A percentile compares a stretch with the other conserved stretches of the same genome.
Conservation (phyloP, 257 asterid genomes). For the Gentiana macrophylla region DNA sequence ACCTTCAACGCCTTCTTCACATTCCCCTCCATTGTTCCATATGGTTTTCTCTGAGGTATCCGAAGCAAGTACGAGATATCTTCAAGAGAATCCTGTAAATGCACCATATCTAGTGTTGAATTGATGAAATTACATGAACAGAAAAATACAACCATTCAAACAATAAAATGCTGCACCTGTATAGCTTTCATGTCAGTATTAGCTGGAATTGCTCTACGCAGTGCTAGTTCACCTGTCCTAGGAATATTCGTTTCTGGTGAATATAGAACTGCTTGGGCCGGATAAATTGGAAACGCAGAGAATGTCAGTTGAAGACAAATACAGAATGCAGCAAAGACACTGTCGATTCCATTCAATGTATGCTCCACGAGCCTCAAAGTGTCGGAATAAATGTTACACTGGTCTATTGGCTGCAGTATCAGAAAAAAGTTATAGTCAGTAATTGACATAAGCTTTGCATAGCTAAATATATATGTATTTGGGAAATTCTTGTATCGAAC, state of each 20-base stretch:
- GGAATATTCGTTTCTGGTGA: conserved; percentile 96
- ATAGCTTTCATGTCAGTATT: conserved; percentile 88
- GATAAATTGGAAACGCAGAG: conserved; percentile 44
- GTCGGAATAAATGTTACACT: conserved; percentile 13
- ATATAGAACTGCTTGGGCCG: conserved; percentile 89
- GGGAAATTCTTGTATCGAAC: too few relatives aligned
- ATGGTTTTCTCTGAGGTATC: conserved; percentile 96
- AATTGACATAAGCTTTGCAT: conserved; percentile 4
- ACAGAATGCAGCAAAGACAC: conserved; percentile 35
- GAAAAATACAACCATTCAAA: background rate
- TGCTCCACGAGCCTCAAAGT: conserved; percentile 24
- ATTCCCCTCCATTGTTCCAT: conserved; percentile 96
- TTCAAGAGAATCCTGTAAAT: conserved; percentile 73
- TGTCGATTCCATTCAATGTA: conserved; percentile 35
- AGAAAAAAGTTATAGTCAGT: conserved; percentile 16
- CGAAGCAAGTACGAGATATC: conserved; percentile 92
- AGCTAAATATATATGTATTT: background rate
- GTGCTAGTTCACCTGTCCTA: conserved; percentile 91
- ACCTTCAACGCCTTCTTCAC: conserved; percentile 94
- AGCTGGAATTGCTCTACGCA: conserved; percentile 97
- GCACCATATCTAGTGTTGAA: too few relatives aligned
- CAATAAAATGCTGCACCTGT: conserved; percentile 36
- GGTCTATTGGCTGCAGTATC: conserved; percentile 44
- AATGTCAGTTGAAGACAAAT: conserved; percentile 55
- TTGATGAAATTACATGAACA: too few relatives aligned